A percentile compares a stretch with the other conserved stretches of the same genome.
phyloP scores from a whole-genome alignment of 2,329 filamentous ascomycete species.

The Bipolaris sorokiniana region DNA sequence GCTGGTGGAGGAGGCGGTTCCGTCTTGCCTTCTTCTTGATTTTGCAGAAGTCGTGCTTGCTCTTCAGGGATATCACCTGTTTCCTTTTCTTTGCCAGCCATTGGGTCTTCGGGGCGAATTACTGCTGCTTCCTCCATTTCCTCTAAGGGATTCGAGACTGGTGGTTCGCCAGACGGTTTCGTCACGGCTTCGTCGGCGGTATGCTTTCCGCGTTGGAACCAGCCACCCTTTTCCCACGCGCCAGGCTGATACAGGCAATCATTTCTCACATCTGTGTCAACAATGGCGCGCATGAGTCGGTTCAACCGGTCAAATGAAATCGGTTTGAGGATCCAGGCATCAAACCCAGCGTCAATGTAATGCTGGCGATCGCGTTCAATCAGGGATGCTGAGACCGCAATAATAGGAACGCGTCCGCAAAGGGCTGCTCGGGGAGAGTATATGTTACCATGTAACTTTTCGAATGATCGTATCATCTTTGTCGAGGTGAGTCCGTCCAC shows the following conservation, averaged over 20 bases:
- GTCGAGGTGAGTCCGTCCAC: conserved; percentile 83
- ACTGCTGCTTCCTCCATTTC: conserved; percentile 26
- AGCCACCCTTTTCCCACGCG: conserved; percentile 84
- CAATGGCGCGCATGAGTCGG: conserved; percentile 71
- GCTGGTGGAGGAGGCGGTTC: conserved; percentile 4
- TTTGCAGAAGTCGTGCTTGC: conserved; percentile 29
- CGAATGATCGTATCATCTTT: conserved; percentile 79
- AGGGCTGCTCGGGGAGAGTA: conserved; percentile 65
- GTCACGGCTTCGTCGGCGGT: conserved; percentile 49
- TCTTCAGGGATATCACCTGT: conserved; percentile 29
- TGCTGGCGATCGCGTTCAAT: conserved; percentile 70
- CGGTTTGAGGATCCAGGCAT: conserved; percentile 90
- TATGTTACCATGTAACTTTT: conserved; percentile 60
- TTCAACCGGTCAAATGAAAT: conserved; percentile 80
- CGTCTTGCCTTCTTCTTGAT: conserved; percentile 16
- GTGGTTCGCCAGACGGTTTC: conserved; percentile 33
- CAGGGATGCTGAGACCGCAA: conserved; percentile 85
- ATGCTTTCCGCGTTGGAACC: conserved; percentile 65
- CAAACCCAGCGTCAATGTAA: conserved; percentile 81
- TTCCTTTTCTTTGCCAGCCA: conserved; percentile 23
- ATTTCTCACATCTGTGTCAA: conserved; percentile 63
- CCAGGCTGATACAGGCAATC: conserved; percentile 73
- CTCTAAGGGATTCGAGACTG: conserved; percentile 28
- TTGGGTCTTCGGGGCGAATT: conserved; percentile 28
- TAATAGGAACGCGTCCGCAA: conserved; percentile 76